Conservation (phyloP, 208 protist species). For the Leishmania tropica region DNA sequence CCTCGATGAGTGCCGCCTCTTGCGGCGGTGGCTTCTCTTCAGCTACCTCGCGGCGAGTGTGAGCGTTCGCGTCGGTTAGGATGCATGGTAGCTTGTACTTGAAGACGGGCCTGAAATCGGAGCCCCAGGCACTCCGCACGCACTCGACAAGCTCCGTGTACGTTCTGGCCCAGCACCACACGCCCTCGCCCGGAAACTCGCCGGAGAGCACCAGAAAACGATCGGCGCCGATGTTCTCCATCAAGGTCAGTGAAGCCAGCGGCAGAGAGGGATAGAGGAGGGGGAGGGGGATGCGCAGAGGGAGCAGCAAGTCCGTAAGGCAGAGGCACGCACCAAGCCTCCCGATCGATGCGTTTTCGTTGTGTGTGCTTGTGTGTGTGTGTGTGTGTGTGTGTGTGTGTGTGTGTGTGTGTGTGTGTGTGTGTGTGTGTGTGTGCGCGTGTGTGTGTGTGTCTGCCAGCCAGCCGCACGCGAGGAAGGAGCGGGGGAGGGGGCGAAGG, state of each 20-base stretch:
- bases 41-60: neutral
- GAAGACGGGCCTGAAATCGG: slow-evolving; percentile 5
- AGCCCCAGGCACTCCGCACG: slow-evolving; percentile 4
- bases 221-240: neutral
- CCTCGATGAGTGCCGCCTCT: neutral
- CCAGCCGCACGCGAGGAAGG: neutral
- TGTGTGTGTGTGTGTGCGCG: neutral
- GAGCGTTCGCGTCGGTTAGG: neutral
- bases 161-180: slow-evolving; percentile 13
- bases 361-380: neutral
- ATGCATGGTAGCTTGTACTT: slow-evolving; percentile 12
- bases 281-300: neutral
- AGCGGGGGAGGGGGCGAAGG: neutral
- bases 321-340: neutral
- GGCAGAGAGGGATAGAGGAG: neutral
- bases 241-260: neutral
- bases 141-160: slow-evolving; percentile 18
- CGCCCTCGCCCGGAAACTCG: slow-evolving; percentile 16
- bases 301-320: neutral
- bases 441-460: neutral
- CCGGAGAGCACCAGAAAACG: slow-evolving; percentile 17
- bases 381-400: neutral
- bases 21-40: neutral
- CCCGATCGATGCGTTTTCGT: neutral
- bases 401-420: neutral